Base-by-base conservation (phyloP, 192 early-diverging fungal genomes). In the Coemansia sp. region DNA sequence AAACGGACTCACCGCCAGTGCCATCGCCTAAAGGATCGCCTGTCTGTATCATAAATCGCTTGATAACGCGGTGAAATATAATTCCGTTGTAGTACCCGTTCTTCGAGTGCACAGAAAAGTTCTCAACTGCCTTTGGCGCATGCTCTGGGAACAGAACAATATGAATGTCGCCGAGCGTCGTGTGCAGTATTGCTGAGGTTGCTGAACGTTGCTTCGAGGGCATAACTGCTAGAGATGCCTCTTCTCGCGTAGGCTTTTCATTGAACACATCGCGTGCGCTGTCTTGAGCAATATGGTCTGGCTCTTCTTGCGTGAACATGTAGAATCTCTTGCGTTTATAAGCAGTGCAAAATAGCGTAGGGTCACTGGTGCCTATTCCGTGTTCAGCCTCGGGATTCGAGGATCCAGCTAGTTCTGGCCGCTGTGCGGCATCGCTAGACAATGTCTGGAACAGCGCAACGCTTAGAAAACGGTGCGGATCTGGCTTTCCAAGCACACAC, bases 11-110 rank as follows among this genome's bases (percentile, higher is more conserved):
- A 32, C 95, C 95, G 25, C 96, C 96, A 0, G 96, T 99, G 33
- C 96, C 96, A 76, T 99, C 94, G 4, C 88, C 89, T 14, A 93
- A 70, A 0, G 91, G 91, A 73, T 91, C 89, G n/a, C 92, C 92
- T 0, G 96, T 99, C 74, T 97, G 95, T 36, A 97, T 76, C 95
- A 99, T 99, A 69, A 99, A 99, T 10, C 89, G 85, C 72, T 95
- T 94, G 74, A 99, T 96, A 15, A 95, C 89, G n/a, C 96, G 84
- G 75, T 99, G 96, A 79, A 99, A 97, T 29, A 94, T 89, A n/a
- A 95, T 78, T 54, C 89, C 89, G 59, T 96, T 91, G 69, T 94
- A 97, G 66, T 96, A 97, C 5, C 87, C 91, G 58, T 91, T 90
- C 58, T 91, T 88, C 4, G 92, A 77, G 49, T 95, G 89, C 0